phyloP scores from a whole-genome alignment of 139 green algal species.

The Micractinium sp. region DNA sequence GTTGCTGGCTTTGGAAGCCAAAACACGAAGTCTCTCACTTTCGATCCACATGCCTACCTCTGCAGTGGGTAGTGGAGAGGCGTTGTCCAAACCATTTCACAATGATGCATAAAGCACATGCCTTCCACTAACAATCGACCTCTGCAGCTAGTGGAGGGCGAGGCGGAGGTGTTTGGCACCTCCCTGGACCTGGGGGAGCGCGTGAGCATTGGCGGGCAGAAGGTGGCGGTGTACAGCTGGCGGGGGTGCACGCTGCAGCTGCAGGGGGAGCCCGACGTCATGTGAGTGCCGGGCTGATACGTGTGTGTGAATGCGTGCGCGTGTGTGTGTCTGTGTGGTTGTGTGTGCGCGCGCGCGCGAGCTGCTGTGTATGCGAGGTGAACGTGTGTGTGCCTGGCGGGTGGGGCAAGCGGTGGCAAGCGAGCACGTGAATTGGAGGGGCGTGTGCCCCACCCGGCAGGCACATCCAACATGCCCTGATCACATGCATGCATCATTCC shows the following conservation, averaged over 20 bases:
- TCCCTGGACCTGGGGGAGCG: constrained; percentile 70
- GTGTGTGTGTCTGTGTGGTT: neutral
- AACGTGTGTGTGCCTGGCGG: neutral
- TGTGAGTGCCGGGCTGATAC: constrained; percentile 47
- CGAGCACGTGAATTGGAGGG: no score
- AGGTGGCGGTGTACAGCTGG: constrained; percentile 90
- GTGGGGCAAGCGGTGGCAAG: no score
- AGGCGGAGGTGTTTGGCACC: constrained; percentile 90
- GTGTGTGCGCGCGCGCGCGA: neutral
- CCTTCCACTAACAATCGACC: neutral
- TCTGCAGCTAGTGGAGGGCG: constrained; percentile 60
- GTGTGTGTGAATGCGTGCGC: constrained; percentile 11
- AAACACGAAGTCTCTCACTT: no score
- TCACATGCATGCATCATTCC: neutral
- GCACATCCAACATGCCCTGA: no score
- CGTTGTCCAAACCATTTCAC: no score
- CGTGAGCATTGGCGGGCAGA: constrained; percentile 69
- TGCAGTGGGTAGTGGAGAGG: no score
- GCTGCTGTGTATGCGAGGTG: neutral
- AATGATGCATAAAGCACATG: no score
- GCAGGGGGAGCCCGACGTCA: constrained; percentile 53
- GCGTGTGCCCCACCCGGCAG: no score
- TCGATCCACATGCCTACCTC: no score
- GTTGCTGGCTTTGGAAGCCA: no score
- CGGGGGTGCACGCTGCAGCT: constrained; percentile 73